Conservation (phyloP, 1,284 basidiomycete species). For the Ceratobasidium sp. region DNA sequence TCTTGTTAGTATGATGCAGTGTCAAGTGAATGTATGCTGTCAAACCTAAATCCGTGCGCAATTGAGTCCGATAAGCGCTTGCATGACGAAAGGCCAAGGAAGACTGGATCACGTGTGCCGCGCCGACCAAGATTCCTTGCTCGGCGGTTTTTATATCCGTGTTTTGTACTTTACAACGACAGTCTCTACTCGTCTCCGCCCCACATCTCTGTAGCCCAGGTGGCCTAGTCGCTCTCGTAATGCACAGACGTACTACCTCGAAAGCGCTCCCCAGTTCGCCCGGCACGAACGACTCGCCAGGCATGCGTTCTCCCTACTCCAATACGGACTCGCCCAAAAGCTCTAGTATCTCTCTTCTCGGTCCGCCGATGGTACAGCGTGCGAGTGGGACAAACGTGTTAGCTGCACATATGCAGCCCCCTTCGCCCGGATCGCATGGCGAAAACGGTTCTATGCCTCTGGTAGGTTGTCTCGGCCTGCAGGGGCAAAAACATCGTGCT, state of each 20-base stretch:
- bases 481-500: background rate
- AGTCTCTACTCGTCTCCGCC: conserved; percentile 15
- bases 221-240: conserved; percentile 15
- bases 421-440: conserved; percentile 14
- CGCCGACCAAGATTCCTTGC: conserved; percentile 7
- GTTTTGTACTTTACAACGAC: conserved; percentile 32
- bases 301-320: conserved; percentile 30
- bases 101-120: conserved; percentile 21
- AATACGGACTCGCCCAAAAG: conserved; percentile 20
- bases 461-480: conserved; percentile 16
- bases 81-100: background rate
- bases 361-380: conserved; percentile 10
- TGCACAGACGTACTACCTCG: conserved; percentile 32
- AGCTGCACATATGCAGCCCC: conserved; percentile 39
- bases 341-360: conserved; percentile 35
- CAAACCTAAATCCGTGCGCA: conserved; percentile 1
- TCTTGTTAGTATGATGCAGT: conserved; percentile 16
- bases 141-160: conserved; percentile 17
- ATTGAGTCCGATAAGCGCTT: background rate
- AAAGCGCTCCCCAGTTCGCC: conserved; percentile 3
- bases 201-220: conserved; percentile 14
- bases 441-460: conserved; percentile 31
- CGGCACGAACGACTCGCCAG: background rate
- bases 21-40: conserved; percentile 27
- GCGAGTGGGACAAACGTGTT: conserved; percentile 14